These are phyloP conservation scores for Aspergillus costaricaensis DNA, from an alignment of 2,329 filamentous ascomycete species.

Conservation along the genomic window DNA sequence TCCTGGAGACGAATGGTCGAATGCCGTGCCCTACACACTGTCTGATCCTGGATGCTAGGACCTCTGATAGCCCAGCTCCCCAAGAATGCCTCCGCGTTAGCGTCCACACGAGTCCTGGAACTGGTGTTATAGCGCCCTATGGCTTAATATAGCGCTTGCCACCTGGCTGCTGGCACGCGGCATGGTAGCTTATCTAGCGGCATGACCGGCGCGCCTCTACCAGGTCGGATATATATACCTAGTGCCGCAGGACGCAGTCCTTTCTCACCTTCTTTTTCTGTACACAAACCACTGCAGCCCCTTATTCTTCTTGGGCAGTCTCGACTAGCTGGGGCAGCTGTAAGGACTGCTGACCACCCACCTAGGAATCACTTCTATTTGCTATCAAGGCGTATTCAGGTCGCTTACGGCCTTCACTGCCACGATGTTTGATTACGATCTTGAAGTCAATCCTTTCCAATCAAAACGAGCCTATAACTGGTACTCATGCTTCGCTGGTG, in stretches of 20 bases:
- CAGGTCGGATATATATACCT: slow-evolving; percentile 7
- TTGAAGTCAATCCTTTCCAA: slow-evolving; percentile 17
- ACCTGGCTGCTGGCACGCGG: slow-evolving; percentile 17
- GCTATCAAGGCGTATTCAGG: not conserved
- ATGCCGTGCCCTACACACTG: slow-evolving; percentile 16
- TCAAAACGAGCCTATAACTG: slow-evolving; percentile 37
- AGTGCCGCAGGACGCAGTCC: not conserved
- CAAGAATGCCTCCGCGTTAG: slow-evolving; percentile 15
- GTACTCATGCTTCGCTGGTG: slow-evolving; percentile 14
- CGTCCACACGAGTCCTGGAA: slow-evolving; percentile 3
- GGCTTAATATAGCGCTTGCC: slow-evolving; percentile 17
- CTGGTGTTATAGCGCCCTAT: slow-evolving; percentile 7
- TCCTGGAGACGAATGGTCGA: slow-evolving; percentile 15
- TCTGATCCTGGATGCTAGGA: slow-evolving; percentile 23
- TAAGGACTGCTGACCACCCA: not conserved
- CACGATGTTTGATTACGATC: slow-evolving; percentile 20
- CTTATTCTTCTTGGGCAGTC: not conserved
- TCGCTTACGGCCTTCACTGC: not conserved
- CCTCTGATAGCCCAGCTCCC: slow-evolving; percentile 16
- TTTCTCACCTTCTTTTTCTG: not conserved
- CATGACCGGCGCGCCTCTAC: not conserved
- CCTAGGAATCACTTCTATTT: not conserved
- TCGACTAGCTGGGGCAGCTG: not conserved
- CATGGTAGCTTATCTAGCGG: slow-evolving; percentile 8
- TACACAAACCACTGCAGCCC: not conserved